These are phyloP conservation scores for Geranomyces michiganensis DNA, from an alignment of 192 early-diverging fungal genomes.

Conservation along the genomic window DNA sequence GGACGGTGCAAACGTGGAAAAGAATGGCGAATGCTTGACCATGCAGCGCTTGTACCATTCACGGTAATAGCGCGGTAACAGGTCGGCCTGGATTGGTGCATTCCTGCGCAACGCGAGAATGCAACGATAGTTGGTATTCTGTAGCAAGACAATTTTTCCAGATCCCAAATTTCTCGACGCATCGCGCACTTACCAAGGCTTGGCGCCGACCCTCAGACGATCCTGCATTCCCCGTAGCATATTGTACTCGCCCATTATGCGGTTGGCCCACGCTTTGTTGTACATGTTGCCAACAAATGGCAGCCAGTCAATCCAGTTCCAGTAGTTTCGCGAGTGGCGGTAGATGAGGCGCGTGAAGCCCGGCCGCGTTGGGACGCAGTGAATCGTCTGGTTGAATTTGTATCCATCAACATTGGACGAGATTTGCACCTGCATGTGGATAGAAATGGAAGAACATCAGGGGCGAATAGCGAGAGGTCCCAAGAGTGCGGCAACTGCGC, in stretches of 20 bases:
- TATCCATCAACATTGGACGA: constrained; percentile 11
- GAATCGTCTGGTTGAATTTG: constrained; percentile 30
- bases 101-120: constrained; percentile 18
- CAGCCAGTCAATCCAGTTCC: constrained; percentile 29
- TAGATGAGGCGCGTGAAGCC: constrained; percentile 31
- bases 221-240: constrained; percentile 28
- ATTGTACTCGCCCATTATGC: constrained; percentile 6
- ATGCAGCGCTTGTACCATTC: constrained; percentile 33
- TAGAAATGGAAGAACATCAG: background rate
- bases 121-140: background rate
- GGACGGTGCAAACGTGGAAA: constrained; percentile 17
- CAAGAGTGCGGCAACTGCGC: background rate
- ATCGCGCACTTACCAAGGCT: constrained; percentile 22
- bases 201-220: constrained; percentile 22
- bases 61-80: constrained; percentile 36
- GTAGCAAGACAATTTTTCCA: background rate
- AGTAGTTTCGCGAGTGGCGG: constrained; percentile 31
- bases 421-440: constrained; percentile 27
- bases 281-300: constrained; percentile 34
- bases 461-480: background rate
- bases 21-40: constrained; percentile 17
- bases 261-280: constrained; percentile 21
- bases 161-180: background rate
- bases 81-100: constrained; percentile 34
- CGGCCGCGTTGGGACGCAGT: constrained; percentile 26